Conservation (phyloP, 139 green algal genomes). For the Penium margaritaceum region DNA sequence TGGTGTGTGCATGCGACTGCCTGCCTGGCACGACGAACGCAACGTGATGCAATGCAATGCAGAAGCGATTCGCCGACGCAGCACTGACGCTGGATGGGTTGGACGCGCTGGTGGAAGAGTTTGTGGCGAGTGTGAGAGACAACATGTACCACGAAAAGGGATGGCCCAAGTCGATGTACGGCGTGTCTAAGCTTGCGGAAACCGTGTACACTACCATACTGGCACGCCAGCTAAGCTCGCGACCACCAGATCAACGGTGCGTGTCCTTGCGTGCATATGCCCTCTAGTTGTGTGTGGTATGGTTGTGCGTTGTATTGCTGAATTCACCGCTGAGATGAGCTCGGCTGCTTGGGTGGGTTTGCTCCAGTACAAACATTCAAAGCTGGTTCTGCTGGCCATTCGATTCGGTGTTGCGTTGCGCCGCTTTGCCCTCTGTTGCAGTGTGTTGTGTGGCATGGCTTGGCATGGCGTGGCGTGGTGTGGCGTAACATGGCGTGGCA, state of each 20-base stretch:
- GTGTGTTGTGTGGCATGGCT: too few species aligned
- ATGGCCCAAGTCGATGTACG: conserved; percentile 46
- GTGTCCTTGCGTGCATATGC: background rate
- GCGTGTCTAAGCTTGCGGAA: conserved; percentile 44
- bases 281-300: background rate
- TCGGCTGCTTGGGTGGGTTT: background rate
- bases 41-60: too few species aligned
- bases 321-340: background rate
- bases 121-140: conserved; percentile 21
- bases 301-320: background rate
- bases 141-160: conserved; percentile 30
- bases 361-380: background rate
- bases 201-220: conserved; percentile 41
- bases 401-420: background rate
- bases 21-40: too few species aligned
- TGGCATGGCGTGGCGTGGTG: too few species aligned
- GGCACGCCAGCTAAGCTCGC: conserved; percentile 9
- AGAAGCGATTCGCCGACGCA: conserved; percentile 37
- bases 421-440: background rate
- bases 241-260: background rate
- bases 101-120: conserved; percentile 36
- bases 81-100: conserved; percentile 30
- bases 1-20: too few species aligned
- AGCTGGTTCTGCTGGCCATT: background rate
- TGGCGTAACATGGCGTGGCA: too few species aligned